A percentile compares a stretch with the other conserved stretches of the same genome.
Conservation (phyloP, 371 early-diverging fungal genomes). For the Mortierella sp. region DNA sequence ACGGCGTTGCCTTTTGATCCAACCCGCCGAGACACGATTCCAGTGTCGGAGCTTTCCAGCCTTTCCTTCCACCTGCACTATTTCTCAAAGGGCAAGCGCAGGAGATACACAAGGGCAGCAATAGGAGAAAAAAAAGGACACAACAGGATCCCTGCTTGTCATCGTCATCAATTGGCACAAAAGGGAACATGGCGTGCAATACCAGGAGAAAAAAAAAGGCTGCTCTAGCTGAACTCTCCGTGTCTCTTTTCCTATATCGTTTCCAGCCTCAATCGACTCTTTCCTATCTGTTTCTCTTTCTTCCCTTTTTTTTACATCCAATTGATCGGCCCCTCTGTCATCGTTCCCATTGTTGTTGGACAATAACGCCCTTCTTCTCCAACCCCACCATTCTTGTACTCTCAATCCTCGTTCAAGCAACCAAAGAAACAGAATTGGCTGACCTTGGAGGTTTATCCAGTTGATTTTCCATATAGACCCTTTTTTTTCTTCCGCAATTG, state of each 20-base stretch:
- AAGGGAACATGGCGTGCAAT: conserved; percentile 36
- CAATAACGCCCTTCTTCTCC: neutral
- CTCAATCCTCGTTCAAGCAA: neutral
- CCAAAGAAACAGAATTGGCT: neutral
- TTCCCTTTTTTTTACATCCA: neutral
- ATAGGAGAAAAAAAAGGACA: neutral
- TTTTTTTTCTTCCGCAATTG: neutral
- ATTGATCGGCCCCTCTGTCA: neutral
- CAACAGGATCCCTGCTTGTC: conserved; percentile 7
- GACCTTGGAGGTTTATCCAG: conserved; percentile 10
- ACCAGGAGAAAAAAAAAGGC: neutral
- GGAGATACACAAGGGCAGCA: conserved; percentile 7
- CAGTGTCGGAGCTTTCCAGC: conserved; percentile 15
- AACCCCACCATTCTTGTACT: neutral
- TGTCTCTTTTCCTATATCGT: conserved; percentile 5
- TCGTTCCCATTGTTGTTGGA: neutral
- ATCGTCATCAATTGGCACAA: conserved; percentile 29
- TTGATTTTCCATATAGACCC: conserved; percentile 13
- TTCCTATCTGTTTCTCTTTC: neutral
- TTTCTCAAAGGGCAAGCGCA: conserved; percentile 1
- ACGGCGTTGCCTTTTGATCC: neutral
- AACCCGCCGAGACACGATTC: conserved; percentile 11
- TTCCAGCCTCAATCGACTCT: neutral
- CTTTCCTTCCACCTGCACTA: conserved; percentile 1
- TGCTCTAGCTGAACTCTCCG: neutral